phyloP scores from a whole-genome alignment of 352 stramenopile genomes.

The Globisporangium nunn region DNA sequence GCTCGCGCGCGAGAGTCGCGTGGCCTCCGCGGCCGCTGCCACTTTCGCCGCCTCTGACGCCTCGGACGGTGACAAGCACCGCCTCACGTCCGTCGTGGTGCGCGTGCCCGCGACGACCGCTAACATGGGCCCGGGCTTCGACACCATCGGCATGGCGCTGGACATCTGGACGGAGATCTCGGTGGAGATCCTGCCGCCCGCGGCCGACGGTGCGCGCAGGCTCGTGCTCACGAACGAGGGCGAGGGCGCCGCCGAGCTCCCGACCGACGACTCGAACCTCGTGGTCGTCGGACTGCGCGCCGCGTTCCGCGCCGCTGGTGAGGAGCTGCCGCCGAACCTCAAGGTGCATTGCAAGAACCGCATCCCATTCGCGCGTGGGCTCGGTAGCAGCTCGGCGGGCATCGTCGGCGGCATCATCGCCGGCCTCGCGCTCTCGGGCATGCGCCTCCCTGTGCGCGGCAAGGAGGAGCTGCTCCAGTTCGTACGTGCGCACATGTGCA shows the following conservation, averaged over 20 bases:
- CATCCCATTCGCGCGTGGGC: slow-evolving; percentile 95
- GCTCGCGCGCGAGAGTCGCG: slow-evolving; percentile 12
- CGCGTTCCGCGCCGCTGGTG: slow-evolving; percentile 92
- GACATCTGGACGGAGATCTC: slow-evolving; percentile 99
- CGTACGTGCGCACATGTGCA: slow-evolving; percentile 3
- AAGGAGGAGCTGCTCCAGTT: slow-evolving; percentile 96
- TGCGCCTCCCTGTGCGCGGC: slow-evolving; percentile 83
- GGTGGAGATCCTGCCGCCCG: slow-evolving; percentile 74
- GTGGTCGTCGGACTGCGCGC: slow-evolving; percentile 92
- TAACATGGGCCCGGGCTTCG: slow-evolving; percentile 98
- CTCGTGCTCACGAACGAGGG: slow-evolving; percentile 97
- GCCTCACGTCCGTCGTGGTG: slow-evolving; percentile 91
- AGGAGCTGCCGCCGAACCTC: slow-evolving; percentile 89
- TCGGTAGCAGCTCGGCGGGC: slow-evolving; percentile 96
- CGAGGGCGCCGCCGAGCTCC: slow-evolving; percentile 92
- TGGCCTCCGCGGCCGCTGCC: slow-evolving; percentile 13
- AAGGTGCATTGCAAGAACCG: slow-evolving; percentile 97
- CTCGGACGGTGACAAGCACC: slow-evolving; percentile 32
- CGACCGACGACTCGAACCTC: slow-evolving; percentile 88
- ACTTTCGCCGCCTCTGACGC: not conserved
- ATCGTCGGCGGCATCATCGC: slow-evolving; percentile 98
- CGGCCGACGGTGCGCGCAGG: slow-evolving; percentile 31
- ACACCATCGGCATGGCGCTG: slow-evolving; percentile 97
- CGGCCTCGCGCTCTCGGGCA: slow-evolving; percentile 95
- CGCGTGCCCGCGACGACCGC: slow-evolving; percentile 96